Evolutionary conservation across 2,329 filamentous ascomycete species (phyloP).

Genomic region (Dothideomycetes sp.): DNA sequence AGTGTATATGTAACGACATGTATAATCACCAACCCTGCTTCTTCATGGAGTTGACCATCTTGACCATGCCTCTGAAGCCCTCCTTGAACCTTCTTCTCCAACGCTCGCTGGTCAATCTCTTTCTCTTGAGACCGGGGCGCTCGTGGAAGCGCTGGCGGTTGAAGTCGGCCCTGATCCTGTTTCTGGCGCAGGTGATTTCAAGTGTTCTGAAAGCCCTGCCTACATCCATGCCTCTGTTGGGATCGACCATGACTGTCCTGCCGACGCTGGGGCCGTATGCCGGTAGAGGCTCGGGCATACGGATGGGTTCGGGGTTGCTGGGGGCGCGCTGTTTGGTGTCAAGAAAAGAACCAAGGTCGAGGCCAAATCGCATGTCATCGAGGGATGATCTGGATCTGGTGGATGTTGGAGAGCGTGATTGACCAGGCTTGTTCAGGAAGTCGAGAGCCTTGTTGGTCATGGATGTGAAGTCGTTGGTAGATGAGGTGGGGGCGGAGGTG

Average conservation of each 20-base stretch:
- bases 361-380: background rate
- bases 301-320: constrained; percentile 6
- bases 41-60: constrained; percentile 57
- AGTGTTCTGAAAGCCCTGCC: constrained; percentile 36
- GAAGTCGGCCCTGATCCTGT: constrained; percentile 48
- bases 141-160: constrained; percentile 60
- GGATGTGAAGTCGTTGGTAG: constrained; percentile 13
- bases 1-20: too few species aligned
- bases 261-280: constrained; percentile 25
- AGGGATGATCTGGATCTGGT: constrained; percentile 1
- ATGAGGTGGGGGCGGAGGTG: constrained; percentile 10
- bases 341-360: background rate
- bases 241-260: constrained; percentile 26
- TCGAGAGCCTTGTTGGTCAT: constrained; percentile 20
- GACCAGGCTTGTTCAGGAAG: too few species aligned
- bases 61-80: constrained; percentile 73
- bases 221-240: constrained; percentile 30
- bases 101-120: constrained; percentile 67
- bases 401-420: too few species aligned
- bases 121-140: constrained; percentile 65
- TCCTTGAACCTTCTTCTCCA: constrained; percentile 64
- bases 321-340: constrained; percentile 2
- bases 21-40: constrained; percentile 75
- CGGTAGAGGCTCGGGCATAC: background rate
- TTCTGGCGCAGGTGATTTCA: constrained; percentile 35